Base-by-base conservation (phyloP, 2,329 filamentous ascomycete genomes). In the Fusarium agapanthi region DNA sequence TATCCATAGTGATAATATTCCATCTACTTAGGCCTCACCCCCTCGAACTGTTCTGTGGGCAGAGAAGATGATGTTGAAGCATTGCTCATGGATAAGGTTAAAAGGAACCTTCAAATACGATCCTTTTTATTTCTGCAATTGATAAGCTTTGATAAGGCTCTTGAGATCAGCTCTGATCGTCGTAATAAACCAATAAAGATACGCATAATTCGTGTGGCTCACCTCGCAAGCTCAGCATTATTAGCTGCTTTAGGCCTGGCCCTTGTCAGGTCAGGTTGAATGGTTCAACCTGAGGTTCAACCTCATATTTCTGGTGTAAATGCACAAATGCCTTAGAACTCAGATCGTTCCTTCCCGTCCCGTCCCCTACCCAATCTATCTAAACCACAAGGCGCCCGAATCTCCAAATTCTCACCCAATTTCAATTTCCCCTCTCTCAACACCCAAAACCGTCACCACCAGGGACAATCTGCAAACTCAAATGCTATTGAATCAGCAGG, bases 291-390 rank as follows among this genome's bases (percentile, higher is more conserved):
- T 64, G 59, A 71, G 50, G 60, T 71, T 70, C 65, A 76, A 78
- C 76, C 73, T 78, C 73, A 78, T 77, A 78, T 78, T 76, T 77
- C 76, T 75, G 74, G 75, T 77, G 72, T 68, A 76, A 76, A 78
- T 76, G 76, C 76, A 77, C 61, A 78, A 75, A 71, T 78, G 76
- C 76, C 76, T 78, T 68, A 75, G 54, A 63, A 69, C 58, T 48
- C 62, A 65, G 35, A 53, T 37, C 40, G 34, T n/a, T 28, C 43
- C 45, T 61, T 56, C 38, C 61, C 37, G 35, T 56, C 34, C 44
- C 34, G 38, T 56, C 44, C 62, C n/a, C 20, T 45, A 48, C n/a
- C 20, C 40, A 48, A 38, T 45, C 32, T 51, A 50, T 63, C 60
- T 57, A 75, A 74, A 74, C 61, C 63, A 65, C 63, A 73, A 61